Evolutionary conservation across 192 early-diverging fungal genomes (phyloP), one percentile per base, ranked within the genome.

Genomic region (Dissophora ornata): DNA sequence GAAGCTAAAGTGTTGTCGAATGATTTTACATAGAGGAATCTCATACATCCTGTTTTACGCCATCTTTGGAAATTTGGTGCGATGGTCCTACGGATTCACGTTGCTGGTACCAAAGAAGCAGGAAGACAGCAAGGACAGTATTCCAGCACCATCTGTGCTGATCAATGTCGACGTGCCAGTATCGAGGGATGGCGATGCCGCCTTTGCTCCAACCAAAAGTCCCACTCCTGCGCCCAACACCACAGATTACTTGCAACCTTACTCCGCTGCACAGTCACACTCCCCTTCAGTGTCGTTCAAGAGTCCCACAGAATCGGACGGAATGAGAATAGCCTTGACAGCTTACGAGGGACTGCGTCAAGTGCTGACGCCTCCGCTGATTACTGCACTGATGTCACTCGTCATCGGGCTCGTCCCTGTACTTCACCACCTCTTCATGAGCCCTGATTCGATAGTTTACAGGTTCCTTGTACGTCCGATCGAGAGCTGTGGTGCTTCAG

Each of bases 11-110:
- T 1, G 32, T 40, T 25, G 33, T 38, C 8, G 13, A 12, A 33
- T 15, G 10, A 10, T 16, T 21, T 41, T 25, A 1, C 4, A 59
- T 47, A 88, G 91, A 54, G 90, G 90, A 15, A 86, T 93, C 28
- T 90, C 92, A 1, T 95, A 93, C 57, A 90, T 91, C 22, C 82
- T 95, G 34, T 92, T 95, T 42, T 92, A 88, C 71, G 90, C 89
- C 45, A 88, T 92, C 49, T 89, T 95, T 53, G 88, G 88, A 65
- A 93, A 94, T 62, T 84, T 94, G 18, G 47, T 92, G 50, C 86
- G 90, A 25, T 94, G 91, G 91, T 91, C 90, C 24, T 88, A 91
- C 60, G 92, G 93, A 58, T 90, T 89, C 38, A 80, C 82, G 8
- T 64, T 91, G 19, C 75, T 93, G 60, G 83, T 85, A 4, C 65